Base-by-base conservation (phyloP, 768 basidiomycete genomes). In the Pleurotus pulmonarius region DNA sequence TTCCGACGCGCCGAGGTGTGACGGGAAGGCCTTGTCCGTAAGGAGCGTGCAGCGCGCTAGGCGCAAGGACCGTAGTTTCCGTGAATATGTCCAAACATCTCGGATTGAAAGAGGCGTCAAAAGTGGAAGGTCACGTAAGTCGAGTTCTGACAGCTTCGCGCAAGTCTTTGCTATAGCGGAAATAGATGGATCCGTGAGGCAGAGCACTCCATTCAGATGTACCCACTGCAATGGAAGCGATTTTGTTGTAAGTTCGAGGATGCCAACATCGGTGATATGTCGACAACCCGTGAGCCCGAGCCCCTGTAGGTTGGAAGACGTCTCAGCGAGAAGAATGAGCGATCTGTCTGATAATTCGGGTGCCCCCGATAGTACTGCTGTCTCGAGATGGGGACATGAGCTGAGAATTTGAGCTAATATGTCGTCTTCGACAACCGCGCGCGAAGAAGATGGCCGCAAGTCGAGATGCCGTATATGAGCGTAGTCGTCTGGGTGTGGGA, bases 11-110 rank as follows among this genome's bases (percentile, higher is more conserved):
- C 26, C 67, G 58, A 68, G 59, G 46, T 77, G 72, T 45, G 80
- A 78, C 9, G 92, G 92, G 68, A 95, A 90, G 1, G 85, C 85
- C 62, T 80, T 85, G 74, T 95, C 92, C 24, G 89, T 89, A 61
- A 97, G 71, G 12, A 83, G 74, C 24, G 79, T 69, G 68, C 93
- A 97, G 52, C 89, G 87, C 39, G 89, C 86, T 46, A 98, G 72
- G 61, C 88, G 85, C 58, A 97, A 67, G 46, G 80, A 83, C 6
- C 90, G 79, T 53, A 98, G 75, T 65, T 85, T 89, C 60, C 90
- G 83, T 45, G 88, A 88, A 69, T 85, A 91, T 26, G 80, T 77
- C 80, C 94, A 88, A n/a, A 97, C 77, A 64, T 92, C 90, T 38
- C 88, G 83, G 34, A 92, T 77, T 0, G 90, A 85, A 46, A 79